Base-by-base conservation (phyloP, 1,284 basidiomycete species). In the Cryptococcus jaspeensis region DNA sequence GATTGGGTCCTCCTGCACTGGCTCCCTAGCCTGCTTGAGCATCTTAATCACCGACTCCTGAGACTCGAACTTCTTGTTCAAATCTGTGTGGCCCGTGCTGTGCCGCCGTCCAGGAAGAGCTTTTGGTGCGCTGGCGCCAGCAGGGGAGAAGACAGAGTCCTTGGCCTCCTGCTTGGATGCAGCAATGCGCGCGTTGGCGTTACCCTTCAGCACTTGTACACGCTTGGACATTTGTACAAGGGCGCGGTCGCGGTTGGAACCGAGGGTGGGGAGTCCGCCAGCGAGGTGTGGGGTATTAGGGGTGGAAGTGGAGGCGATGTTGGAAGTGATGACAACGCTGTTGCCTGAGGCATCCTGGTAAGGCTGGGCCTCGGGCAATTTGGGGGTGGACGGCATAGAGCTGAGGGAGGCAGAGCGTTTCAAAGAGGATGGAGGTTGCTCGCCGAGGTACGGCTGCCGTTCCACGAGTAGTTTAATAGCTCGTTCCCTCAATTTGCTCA, bases 311-410 rank as follows among this genome's bases (percentile, higher is more conserved):
- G 90, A 92, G 8, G 90, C 90, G 46, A 88, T 86, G 44, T 88
- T 89, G 12, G 91, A 94, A 2, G 95, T 93, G 70, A 98, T 87
- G 42, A 85, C 83, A 49, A 98, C 90, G 64, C 91, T 95, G 78
- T 99, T 99, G 16, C 93, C 93, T 1, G 93, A 96, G 4, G 93
- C 93, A 46, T 92, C 90, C 88, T 92, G 65, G 60, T 76, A 77
- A 16, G 77, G 72, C 41, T 63, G 53, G 8, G 61, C 54, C 13
- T 66, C 66, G 16, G 73, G 70, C 8, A 68, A 54, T 43, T 53
- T 51, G 0, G 73, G 70, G 13, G 70, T 69, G 16, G 56, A 55
- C 20, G 67, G 58, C 18, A 73, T 42, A 8, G 58, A 48, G 23
- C 65, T 64, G 16, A 69, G 51, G 18, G 70, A 71, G 28, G 61